These are phyloP conservation scores for Didymella pomorum DNA, from an alignment of 2,329 filamentous ascomycete genomes.

Conservation along the genomic window DNA sequence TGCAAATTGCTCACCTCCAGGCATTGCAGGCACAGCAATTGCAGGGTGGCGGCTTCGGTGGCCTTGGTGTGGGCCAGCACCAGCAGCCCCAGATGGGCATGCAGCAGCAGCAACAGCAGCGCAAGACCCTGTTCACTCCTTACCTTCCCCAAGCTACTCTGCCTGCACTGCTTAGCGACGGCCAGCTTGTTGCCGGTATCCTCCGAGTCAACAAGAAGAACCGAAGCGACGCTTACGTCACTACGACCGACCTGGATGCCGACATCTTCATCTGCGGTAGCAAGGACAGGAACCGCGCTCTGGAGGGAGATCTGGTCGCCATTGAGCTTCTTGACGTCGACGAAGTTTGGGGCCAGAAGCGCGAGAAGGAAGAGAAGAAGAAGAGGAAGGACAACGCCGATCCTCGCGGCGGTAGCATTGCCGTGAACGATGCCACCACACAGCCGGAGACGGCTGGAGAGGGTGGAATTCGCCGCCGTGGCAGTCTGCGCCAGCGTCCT, in stretches of 20 bases:
- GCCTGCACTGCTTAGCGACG: constrained; percentile 87
- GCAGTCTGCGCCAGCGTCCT: constrained; percentile 93
- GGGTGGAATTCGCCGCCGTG: constrained; percentile 87
- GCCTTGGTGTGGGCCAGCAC: constrained; percentile 74
- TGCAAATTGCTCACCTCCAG: constrained; percentile 90
- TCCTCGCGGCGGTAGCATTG: constrained; percentile 79
- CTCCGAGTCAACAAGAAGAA: constrained; percentile 99
- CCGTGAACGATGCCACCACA: constrained; percentile 68
- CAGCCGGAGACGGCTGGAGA: constrained; percentile 70
- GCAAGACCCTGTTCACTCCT: constrained; percentile 97
- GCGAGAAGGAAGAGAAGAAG: constrained; percentile 99
- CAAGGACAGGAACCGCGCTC: constrained; percentile 95
- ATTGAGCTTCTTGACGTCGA: constrained; percentile 97
- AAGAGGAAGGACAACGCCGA: constrained; percentile 99
- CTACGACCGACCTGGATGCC: constrained; percentile 91
- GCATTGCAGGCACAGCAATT: constrained; percentile 89
- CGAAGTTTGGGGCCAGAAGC: constrained; percentile 98
- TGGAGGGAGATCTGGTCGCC: constrained; percentile 95
- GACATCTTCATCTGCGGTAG: constrained; percentile 99
- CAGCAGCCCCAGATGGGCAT: constrained; percentile 68
- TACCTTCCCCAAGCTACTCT: constrained; percentile 95
- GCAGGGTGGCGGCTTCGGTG: constrained; percentile 74
- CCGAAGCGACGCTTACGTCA: constrained; percentile 96
- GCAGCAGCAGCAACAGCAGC: constrained; percentile 89
- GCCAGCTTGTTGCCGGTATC: constrained; percentile 94